phyloP scores from a whole-genome alignment of 2,329 filamentous ascomycete species.

The Fusarium dimerum region DNA sequence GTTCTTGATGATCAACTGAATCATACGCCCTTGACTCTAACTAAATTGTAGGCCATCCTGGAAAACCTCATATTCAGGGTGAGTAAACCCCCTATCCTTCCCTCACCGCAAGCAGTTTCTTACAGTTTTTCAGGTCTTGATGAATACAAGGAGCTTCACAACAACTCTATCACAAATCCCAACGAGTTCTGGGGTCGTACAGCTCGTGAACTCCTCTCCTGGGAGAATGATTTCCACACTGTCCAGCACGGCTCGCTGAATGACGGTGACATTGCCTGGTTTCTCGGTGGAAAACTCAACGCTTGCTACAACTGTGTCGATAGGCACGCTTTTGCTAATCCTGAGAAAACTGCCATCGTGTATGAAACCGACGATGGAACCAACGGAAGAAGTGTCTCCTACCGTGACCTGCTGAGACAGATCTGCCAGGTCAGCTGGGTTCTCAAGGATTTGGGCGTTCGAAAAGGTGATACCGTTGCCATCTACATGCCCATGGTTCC shows the following conservation, averaged over 20 bases:
- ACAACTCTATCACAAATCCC: constrained; percentile 81
- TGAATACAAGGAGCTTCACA: constrained; percentile 63
- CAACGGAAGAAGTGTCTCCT: constrained; percentile 80
- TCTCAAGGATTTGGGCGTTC: constrained; percentile 87
- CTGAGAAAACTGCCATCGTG: constrained; percentile 87
- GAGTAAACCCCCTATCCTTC: neutral
- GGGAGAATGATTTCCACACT: constrained; percentile 86
- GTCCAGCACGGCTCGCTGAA: constrained; percentile 72
- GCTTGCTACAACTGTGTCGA: constrained; percentile 96
- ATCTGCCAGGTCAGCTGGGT: constrained; percentile 81
- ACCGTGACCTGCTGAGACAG: constrained; percentile 83
- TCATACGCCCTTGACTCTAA: constrained; percentile 4
- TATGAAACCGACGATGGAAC: constrained; percentile 93
- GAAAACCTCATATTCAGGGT: constrained; percentile 22
- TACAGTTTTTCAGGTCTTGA: constrained; percentile 48
- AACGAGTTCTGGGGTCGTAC: constrained; percentile 81
- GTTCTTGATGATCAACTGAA: neutral
- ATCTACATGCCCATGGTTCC: constrained; percentile 98
- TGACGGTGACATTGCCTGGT: constrained; percentile 86
- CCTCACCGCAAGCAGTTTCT: neutral
- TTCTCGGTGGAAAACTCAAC: constrained; percentile 84
- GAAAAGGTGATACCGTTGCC: constrained; percentile 91
- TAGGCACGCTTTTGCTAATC: constrained; percentile 85
- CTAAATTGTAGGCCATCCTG: constrained; percentile 15
- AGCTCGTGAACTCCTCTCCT: constrained; percentile 83